Evolutionary conservation across 2,329 filamentous ascomycete species (phyloP).

Genomic region (Lasiodiplodia hormozganensis): DNA sequence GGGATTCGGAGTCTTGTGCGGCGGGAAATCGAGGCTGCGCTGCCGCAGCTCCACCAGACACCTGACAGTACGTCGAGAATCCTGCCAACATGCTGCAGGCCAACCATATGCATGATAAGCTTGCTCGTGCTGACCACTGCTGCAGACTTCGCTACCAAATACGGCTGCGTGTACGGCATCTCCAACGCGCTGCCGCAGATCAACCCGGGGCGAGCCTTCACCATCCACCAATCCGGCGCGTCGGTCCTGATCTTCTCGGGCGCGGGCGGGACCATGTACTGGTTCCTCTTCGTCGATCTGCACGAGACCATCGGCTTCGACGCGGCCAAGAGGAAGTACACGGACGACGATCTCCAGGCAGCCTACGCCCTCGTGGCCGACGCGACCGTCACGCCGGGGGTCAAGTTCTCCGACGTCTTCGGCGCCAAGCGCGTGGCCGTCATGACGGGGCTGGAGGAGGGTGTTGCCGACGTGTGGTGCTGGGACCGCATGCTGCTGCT

Average conservation of each 20-base stretch:
- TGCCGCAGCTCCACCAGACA: background rate
- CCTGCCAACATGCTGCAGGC: conserved; percentile 29
- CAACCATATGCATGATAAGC: background rate
- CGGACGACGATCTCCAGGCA: conserved; percentile 40
- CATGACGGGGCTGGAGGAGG: conserved; percentile 45
- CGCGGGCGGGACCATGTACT: conserved; percentile 35
- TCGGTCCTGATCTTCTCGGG: conserved; percentile 32
- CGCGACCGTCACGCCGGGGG: conserved; percentile 37
- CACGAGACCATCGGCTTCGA: conserved; percentile 33
- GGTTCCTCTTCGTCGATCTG: conserved; percentile 38
- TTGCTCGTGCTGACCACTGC: conserved; percentile 13
- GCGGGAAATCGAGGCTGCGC: conserved; percentile 21
- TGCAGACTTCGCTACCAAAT: conserved; percentile 27
- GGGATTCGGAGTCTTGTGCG: conserved; percentile 25
- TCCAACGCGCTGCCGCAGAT: conserved; percentile 7
- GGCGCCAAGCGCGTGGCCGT: conserved; percentile 33
- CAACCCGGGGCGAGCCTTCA: conserved; percentile 22
- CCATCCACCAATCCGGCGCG: conserved; percentile 29
- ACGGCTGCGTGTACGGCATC: conserved; percentile 24
- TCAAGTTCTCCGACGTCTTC: conserved; percentile 47
- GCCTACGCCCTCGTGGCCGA: conserved; percentile 38
- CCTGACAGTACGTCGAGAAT: background rate
- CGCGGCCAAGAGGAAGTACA: conserved; percentile 40
- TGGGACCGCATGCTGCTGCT: conserved; percentile 48
- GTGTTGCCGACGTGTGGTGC: conserved; percentile 48